Conservation (phyloP, 441 rosid species). For the Eutrema salsugineum region DNA sequence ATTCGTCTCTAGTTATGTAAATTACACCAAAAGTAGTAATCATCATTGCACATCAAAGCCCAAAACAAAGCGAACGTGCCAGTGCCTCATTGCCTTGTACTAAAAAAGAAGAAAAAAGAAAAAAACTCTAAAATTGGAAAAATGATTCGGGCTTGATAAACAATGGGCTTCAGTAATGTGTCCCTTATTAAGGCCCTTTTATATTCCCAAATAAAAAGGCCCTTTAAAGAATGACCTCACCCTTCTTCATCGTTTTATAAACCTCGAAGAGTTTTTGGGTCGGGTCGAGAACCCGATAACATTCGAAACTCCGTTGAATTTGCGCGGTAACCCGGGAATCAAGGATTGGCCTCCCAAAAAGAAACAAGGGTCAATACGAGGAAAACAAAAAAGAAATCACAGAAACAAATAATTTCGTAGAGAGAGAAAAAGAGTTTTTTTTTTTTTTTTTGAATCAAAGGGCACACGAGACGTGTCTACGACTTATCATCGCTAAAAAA, state of each 20-base stretch:
- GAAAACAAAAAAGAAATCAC: background rate
- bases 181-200: background rate
- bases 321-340: conserved; percentile 57
- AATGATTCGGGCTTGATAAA: background rate
- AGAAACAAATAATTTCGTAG: background rate
- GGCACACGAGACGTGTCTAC: conserved; percentile 32
- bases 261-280: conserved; percentile 1
- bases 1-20: background rate
- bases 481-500: background rate
- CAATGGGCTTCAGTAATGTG: background rate
- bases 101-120: no score
- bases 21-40: background rate
- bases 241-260: background rate
- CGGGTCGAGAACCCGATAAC: conserved; percentile 2
- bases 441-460: conserved; percentile 10
- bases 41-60: no score
- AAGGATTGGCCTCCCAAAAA: conserved; percentile 22
- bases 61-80: background rate
- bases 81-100: background rate
- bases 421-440: conserved; percentile 19
- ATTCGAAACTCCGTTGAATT: background rate
- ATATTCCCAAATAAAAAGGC: background rate
- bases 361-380: background rate
- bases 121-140: no score
- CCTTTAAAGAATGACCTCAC: background rate